Conservation (phyloP, 1,284 basidiomycete genomes). For the Heterobasidion irregulare region DNA sequence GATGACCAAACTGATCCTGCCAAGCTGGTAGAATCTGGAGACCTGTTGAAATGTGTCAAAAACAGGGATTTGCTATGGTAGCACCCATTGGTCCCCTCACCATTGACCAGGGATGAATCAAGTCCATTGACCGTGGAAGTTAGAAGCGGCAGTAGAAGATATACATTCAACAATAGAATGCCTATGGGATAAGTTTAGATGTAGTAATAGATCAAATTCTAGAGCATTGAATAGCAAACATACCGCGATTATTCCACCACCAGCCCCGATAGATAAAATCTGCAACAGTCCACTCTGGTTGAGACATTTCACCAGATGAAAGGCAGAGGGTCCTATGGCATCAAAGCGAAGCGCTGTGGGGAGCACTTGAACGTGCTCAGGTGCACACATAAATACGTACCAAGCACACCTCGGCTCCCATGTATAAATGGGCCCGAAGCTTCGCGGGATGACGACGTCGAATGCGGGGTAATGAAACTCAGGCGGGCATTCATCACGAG, state of each 20-base stretch:
- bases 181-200: slow-evolving; percentile 25
- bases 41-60: slow-evolving; percentile 24
- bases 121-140: slow-evolving; percentile 55
- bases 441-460: not conserved
- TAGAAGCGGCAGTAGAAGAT: slow-evolving; percentile 47
- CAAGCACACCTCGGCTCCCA: not conserved
- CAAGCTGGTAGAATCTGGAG: slow-evolving; percentile 58
- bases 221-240: slow-evolving; percentile 9
- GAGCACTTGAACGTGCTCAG: not conserved
- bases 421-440: not conserved
- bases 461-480: not conserved
- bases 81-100: slow-evolving; percentile 20
- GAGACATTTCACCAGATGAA: slow-evolving; percentile 10
- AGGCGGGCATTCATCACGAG: not conserved
- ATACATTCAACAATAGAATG: slow-evolving; percentile 51
- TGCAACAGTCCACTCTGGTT: slow-evolving; percentile 43
- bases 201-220: not conserved
- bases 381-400: not conserved
- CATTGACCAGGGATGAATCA: slow-evolving; percentile 57
- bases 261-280: slow-evolving; percentile 50
- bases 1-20: slow-evolving; percentile 44
- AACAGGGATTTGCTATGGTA: not conserved
- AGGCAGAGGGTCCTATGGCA: too few species aligned
- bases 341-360: too few species aligned
- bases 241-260: slow-evolving; percentile 57